These are phyloP conservation scores for Xanthoparmelia taractica DNA, from an alignment of 495 filamentous ascomycete genomes.

Conservation along the genomic window DNA sequence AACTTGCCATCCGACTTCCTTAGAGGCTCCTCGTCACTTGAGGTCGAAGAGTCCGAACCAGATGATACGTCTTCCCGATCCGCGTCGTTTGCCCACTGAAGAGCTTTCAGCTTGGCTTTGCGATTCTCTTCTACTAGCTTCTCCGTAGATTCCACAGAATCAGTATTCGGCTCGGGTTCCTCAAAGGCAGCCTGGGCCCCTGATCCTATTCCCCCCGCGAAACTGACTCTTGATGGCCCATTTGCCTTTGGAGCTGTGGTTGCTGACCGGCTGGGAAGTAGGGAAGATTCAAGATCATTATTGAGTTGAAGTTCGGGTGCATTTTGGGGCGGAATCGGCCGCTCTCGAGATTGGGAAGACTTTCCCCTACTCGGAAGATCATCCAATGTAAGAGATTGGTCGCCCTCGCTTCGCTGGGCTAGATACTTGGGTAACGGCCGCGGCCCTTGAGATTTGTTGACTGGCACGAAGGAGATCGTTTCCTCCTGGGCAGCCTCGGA, in stretches of 20 bases:
- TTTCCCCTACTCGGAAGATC: background rate
- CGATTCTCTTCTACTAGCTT: conserved; percentile 24
- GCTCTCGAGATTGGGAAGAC: conserved; percentile 2
- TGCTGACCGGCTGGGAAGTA: background rate
- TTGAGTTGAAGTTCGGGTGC: background rate
- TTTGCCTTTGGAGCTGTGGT: background rate
- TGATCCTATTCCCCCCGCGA: background rate
- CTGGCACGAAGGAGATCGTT: conserved; percentile 8
- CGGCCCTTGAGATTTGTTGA: conserved; percentile 48
- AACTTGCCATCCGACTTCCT: conserved; percentile 1
- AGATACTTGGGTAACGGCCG: conserved; percentile 23
- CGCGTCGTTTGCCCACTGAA: conserved; percentile 23
- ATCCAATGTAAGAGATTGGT: conserved; percentile 5
- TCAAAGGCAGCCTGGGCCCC: background rate
- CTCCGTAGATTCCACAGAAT: conserved; percentile 1
- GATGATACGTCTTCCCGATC: conserved; percentile 4
- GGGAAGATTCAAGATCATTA: background rate
- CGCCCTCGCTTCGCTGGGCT: conserved; percentile 18
- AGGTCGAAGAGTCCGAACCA: conserved; percentile 1
- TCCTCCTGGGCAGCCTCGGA: conserved; percentile 19
- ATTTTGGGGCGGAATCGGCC: no score
- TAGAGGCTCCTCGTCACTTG: background rate
- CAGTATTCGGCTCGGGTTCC: background rate
- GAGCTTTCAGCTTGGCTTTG: conserved; percentile 26
- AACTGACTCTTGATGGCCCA: background rate